These are phyloP conservation scores for Lantana camara DNA, from an alignment of 257 asterid species.

Conservation along the genomic window DNA sequence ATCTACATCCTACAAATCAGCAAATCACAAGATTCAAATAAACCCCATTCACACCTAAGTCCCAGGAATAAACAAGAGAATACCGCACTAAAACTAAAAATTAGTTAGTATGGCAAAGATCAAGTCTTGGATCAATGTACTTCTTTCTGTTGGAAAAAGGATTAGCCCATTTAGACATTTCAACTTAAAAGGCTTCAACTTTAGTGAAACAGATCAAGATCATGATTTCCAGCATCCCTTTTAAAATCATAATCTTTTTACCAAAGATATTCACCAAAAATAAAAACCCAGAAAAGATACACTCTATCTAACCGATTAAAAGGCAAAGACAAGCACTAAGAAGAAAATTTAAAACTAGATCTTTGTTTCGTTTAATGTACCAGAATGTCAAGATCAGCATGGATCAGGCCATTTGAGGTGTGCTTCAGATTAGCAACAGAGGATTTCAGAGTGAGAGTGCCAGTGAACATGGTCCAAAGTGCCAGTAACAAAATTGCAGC, in stretches of 20 bases:
- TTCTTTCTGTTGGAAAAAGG: not conserved
- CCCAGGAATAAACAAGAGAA: not conserved
- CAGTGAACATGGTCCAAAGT: conserved; percentile 92
- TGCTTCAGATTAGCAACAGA: conserved; percentile 59
- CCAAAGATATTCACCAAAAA: not conserved
- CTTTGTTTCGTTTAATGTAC: conserved; percentile 33
- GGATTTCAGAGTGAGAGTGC: conserved; percentile 82
- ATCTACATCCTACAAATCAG: conserved; percentile 68
- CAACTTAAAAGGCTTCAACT: not conserved
- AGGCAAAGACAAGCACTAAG: not conserved
- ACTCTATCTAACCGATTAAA: not conserved
- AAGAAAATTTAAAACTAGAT: not conserved
- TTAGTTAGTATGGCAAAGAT: not conserved
- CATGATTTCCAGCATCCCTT: not conserved
- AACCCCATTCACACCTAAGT: not conserved
- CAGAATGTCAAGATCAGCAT: conserved; percentile 82
- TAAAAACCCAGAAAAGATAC: not conserved
- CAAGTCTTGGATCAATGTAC: not conserved
- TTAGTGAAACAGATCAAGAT: conserved; percentile 6
- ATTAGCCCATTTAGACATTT: not conserved
- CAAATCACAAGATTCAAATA: conserved; percentile 28
- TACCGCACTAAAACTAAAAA: not conserved
- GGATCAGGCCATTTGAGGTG: conserved; percentile 48
- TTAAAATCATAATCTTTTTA: not conserved
- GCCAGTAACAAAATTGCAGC: conserved; percentile 77